phyloP scores from a whole-genome alignment of 1,139 yeast species.

The Zygosaccharomyces sapae region DNA sequence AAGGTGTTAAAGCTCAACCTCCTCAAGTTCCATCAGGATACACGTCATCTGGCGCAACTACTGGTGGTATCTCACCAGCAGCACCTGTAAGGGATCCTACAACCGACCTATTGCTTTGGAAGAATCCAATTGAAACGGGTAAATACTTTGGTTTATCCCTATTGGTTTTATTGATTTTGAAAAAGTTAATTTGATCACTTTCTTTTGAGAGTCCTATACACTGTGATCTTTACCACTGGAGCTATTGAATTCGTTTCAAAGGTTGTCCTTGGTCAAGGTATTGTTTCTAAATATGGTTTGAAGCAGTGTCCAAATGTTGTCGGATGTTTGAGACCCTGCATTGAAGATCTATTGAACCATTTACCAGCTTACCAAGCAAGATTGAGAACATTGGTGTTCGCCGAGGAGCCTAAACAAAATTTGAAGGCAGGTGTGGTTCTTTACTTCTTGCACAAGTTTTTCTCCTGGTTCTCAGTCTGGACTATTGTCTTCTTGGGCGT shows the following conservation, averaged over 20 bases:
- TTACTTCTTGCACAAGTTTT: constrained; percentile 64
- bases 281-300: constrained; percentile 50
- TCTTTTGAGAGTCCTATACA: constrained; percentile 48
- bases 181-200: constrained; percentile 69
- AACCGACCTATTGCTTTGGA: constrained; percentile 69
- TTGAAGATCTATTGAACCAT: constrained; percentile 30
- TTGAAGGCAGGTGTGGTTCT: constrained; percentile 66
- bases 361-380: constrained; percentile 33
- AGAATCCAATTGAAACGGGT: constrained; percentile 73
- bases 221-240: constrained; percentile 48
- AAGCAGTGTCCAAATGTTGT: constrained; percentile 35
- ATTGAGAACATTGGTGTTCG: constrained; percentile 33
- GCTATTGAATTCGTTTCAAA: constrained; percentile 67
- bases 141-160: constrained; percentile 67
- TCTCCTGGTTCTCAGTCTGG: constrained; percentile 74
- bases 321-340: constrained; percentile 47
- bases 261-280: constrained; percentile 64
- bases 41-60: background rate
- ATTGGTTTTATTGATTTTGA: constrained; percentile 55
- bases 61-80: background rate
- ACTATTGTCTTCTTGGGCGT: constrained; percentile 56
- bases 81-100: constrained; percentile 1
- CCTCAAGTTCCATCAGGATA: background rate
- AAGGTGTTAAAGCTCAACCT: constrained; percentile 1
- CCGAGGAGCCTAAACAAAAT: constrained; percentile 46